Percentiles rank a stretch among this genome's conserved stretches.
Evolutionary conservation across 768 basidiomycete genomes (phyloP).

Genomic region (Psilocybe cyanescens): DNA sequence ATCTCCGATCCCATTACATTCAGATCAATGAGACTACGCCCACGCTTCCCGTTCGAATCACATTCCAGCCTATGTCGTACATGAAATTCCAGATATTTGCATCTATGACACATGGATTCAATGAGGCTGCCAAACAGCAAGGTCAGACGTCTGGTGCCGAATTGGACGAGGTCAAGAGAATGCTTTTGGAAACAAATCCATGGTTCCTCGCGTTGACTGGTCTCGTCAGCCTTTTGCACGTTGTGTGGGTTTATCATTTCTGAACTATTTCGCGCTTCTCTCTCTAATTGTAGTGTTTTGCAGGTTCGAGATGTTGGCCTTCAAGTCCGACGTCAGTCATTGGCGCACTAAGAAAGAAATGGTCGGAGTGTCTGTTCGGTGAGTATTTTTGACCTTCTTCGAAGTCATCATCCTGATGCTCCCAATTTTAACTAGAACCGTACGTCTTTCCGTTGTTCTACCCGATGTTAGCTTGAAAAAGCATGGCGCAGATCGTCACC

Average conservation of each 20-base stretch:
- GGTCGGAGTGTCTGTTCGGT: slow-evolving; percentile 94
- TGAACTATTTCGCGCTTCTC: neutral
- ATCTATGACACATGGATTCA: slow-evolving; percentile 84
- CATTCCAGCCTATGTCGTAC: slow-evolving; percentile 84
- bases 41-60: slow-evolving; percentile 77
- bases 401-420: slow-evolving; percentile 1
- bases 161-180: slow-evolving; percentile 94
- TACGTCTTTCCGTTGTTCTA: slow-evolving; percentile 9
- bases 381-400: slow-evolving; percentile 22
- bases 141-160: slow-evolving; percentile 67
- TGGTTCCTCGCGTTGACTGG: slow-evolving; percentile 87
- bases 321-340: slow-evolving; percentile 93
- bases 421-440: slow-evolving; percentile 9
- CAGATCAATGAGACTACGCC: slow-evolving; percentile 88
- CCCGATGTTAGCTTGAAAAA: neutral
- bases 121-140: slow-evolving; percentile 82
- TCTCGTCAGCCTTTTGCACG: slow-evolving; percentile 85
- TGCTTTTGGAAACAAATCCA: slow-evolving; percentile 88
- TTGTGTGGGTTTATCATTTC: slow-evolving; percentile 61
- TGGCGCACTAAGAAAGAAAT: slow-evolving; percentile 96
- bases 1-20: slow-evolving; percentile 76
- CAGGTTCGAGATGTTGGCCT: slow-evolving; percentile 95
- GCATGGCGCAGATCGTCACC: slow-evolving; percentile 62
- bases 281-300: slow-evolving; percentile 1
- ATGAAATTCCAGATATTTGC: slow-evolving; percentile 89